Evolutionary conservation across 129 eudicot genomes (phyloP), one percentile per base, ranked within the genome.

Genomic region (Chrysanthemum lavandulifolium): DNA sequence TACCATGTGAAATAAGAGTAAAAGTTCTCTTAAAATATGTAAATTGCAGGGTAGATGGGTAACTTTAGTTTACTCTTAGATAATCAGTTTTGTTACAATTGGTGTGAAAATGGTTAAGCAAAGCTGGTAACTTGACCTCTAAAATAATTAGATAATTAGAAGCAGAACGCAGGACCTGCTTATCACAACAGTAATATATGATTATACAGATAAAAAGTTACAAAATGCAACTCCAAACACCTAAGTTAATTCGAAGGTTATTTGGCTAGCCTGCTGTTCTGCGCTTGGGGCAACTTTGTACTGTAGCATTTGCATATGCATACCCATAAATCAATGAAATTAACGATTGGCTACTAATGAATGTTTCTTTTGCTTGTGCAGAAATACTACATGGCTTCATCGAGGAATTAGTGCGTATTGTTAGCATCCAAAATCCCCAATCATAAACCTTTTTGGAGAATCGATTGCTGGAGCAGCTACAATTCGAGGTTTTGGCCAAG

Each of bases 351-450:
- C 59, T 50, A 63, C 19, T 68, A 69, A 59, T 61, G 13, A 12
- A 13, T 61, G 47, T 56, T 67, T 11, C 52, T 40, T 23, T 13
- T 56, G 65, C 21, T 71, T 61, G 50, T 92, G 88, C 91, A 94
- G 98, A 90, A 90, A 85, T 94, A 94, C 86, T 94, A 90, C 78
- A 90, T 94, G 98, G 98, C 98, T 50, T 94, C 98, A 73, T 90
- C 98, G 19, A 83, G 98, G 98, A 94, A 83, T 79, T 94, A 64
- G 98, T 94, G 33, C 96, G 98, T 47, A 86, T 90, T 69, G 97
- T 94, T 23, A 86, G 98, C 88, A 94, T 94, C 84, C 98, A 94
- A 74, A 94, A 78, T 94, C 98, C 71, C 97, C 97, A 63, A 83
- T 94, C 58, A 94, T 94, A 49, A 83, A 94, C 81, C 97, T 90